Conservation (phyloP, 768 basidiomycete genomes). For the Leucosporidium yakuticum region DNA sequence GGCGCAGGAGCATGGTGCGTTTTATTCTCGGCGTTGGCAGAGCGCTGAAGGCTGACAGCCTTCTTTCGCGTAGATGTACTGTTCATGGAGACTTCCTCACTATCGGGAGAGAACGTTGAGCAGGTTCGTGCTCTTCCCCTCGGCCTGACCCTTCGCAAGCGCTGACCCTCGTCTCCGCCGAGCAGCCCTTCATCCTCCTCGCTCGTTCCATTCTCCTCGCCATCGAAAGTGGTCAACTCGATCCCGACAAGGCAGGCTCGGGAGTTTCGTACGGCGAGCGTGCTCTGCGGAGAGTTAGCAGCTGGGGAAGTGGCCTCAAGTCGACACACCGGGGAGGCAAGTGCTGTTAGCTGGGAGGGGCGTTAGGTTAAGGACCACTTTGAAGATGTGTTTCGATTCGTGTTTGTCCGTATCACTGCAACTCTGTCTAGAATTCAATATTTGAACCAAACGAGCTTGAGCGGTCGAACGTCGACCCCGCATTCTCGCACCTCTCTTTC, state of each 20-base stretch:
- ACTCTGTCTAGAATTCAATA: too few relatives aligned
- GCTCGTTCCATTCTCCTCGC: conserved; percentile 35
- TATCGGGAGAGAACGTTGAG: conserved; percentile 87
- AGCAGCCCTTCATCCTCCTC: conserved; percentile 73
- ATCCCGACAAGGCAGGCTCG: conserved; percentile 85
- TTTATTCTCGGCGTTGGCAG: too few relatives aligned
- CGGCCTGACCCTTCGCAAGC: not conserved
- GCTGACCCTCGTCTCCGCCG: not conserved
- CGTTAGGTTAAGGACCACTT: too few relatives aligned
- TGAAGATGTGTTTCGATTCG: too few relatives aligned
- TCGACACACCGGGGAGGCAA: too few relatives aligned
- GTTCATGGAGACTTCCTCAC: conserved; percentile 86
- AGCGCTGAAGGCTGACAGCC: too few relatives aligned
- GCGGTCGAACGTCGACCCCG: too few relatives aligned
- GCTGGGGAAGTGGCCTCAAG: conserved; percentile 18
- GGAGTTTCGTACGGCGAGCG: conserved; percentile 96
- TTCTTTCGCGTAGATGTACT: conserved; percentile 60
- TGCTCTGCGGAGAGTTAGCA: conserved; percentile 76
- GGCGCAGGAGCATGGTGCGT: conserved; percentile 87
- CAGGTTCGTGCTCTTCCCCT: conserved; percentile 12
- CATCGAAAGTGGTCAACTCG: conserved; percentile 36
- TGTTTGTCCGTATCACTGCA: too few relatives aligned
- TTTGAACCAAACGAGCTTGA: too few relatives aligned
- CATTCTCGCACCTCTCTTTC: too few relatives aligned
- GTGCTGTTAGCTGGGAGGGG: too few relatives aligned